Evolutionary conservation across 2,329 filamentous ascomycete species (phyloP), one percentile per base, ranked within the genome.

Genomic region (Penicillium brasilianum): DNA sequence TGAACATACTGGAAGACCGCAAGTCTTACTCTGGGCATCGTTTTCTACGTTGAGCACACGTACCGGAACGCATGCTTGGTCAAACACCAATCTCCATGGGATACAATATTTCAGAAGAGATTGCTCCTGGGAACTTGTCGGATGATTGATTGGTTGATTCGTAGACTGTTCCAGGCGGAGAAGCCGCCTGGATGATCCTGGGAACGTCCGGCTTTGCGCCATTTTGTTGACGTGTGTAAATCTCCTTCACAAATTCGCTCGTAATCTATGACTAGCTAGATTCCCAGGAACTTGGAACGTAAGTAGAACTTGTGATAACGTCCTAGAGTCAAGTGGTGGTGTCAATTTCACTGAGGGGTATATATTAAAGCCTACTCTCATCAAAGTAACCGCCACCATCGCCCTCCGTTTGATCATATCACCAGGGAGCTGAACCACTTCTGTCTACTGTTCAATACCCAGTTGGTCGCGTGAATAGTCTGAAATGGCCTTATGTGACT

Each of bases 401-500:
- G 43, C 43, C 43, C 18, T 46, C 18, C 25, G 43, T 46, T 46
- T 46, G 18, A 25, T 25, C 20, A 46, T 46, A 46, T 46, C 20
- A 46, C 43, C 20, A 22, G 43, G 20, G 18, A 46, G 43, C 5
- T 46, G 14, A 28, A 25, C 20, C 43, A 25, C 43, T 46, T 25
- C 18, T 46, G 43, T 46, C 18, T 46, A 46, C 43, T 25, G 3
- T 46, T 25, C 10, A 28, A 46, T 28, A 22, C 43, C 43, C 14
- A 25, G 6, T 46, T 46, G 20, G n/a, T 46, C 43, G 43, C 18
- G 18, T 13, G 59, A 61, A 55, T 58, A 18, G 55, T n/a, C 55
- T 58, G 34, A 55, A 58, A 54, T 58, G 20, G 59, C 43, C 36
- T 41, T 58, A 46, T 34, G 50, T 43, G 59, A 55, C 34, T 61